phyloP scores from a whole-genome alignment of 306 rosid species.

The Ormosia semicastrata region DNA sequence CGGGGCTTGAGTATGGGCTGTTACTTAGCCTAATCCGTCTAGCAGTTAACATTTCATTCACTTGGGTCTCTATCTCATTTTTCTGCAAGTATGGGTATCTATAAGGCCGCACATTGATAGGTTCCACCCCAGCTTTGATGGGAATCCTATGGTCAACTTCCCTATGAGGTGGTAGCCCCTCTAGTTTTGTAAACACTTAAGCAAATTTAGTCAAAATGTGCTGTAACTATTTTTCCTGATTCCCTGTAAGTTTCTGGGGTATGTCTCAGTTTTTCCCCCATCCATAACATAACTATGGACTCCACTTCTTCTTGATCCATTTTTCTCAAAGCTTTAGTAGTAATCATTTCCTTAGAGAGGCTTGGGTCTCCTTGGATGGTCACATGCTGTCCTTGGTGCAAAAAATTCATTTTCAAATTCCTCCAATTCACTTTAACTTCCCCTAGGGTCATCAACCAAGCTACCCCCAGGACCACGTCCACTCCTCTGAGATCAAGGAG shows the following conservation, averaged over 20 bases:
- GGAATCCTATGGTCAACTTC: background rate
- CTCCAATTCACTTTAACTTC: background rate
- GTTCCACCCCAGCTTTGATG: background rate
- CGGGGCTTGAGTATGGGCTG: background rate
- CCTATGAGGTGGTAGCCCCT: background rate
- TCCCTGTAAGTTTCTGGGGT: background rate
- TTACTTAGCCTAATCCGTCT: background rate
- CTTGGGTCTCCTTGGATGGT: background rate
- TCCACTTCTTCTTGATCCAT: background rate
- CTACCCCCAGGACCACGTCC: background rate
- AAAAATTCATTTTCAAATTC: background rate
- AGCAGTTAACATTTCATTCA: background rate
- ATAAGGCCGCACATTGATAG: background rate
- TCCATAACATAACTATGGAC: background rate
- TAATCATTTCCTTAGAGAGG: background rate
- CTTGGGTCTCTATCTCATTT: background rate
- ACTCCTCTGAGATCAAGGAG: background rate
- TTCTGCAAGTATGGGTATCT: background rate
- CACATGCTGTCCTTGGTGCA: background rate
- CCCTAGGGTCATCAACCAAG: no score
- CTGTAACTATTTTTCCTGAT: background rate
- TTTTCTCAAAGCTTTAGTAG: background rate
- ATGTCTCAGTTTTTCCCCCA: background rate
- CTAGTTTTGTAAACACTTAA: background rate
- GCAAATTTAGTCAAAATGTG: background rate